Base-by-base conservation (phyloP, 2,329 filamentous ascomycete genomes). In the Mycocentrospora acerina region DNA sequence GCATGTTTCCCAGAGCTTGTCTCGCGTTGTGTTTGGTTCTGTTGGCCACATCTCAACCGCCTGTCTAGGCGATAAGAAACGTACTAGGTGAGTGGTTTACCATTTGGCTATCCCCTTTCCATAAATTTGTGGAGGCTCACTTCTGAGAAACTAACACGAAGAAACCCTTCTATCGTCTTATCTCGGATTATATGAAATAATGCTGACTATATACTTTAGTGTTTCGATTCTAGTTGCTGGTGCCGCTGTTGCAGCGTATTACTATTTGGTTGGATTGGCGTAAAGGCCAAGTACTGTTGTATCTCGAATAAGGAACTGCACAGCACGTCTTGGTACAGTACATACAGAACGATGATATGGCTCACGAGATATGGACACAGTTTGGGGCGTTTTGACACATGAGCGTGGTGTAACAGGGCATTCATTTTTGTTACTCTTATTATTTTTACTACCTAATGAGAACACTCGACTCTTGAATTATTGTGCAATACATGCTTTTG, bases 61-160 rank as follows among this genome's bases (percentile, higher is more conserved):
- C 28, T 53, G 44, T 39, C 37, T 51, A 24, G 44, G 47, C 16
- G 48, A 46, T 24, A 42, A 45, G 35, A 57, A 57, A 46, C 46
- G 48, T 41, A 53, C 50, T 16, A 54, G 54, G 57, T 59, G 42
- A 58, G 57, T 27, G 24, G 11, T 10, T 11, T n/a, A 4, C 6
- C 27, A 10, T 30, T 5, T 14, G 16, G 4, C 5, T 12, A 13
- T 26, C 18, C 11, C 8, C 17, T 14, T 8, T 9, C 6, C n/a
- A n/a, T n/a, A n/a, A n/a, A n/a, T n/a, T n/a, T n/a, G n/a, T n/a
- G n/a, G n/a, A n/a, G n/a, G n/a, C n/a, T n/a, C n/a, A n/a, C n/a
- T n/a, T n/a, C n/a, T n/a, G n/a, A n/a, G n/a, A n/a, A n/a, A n/a
- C n/a, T n/a, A n/a, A n/a, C n/a, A n/a, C n/a, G n/a, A n/a, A n/a